Conservation (phyloP, 1,139 yeast genomes). For the Pichia sp. region DNA sequence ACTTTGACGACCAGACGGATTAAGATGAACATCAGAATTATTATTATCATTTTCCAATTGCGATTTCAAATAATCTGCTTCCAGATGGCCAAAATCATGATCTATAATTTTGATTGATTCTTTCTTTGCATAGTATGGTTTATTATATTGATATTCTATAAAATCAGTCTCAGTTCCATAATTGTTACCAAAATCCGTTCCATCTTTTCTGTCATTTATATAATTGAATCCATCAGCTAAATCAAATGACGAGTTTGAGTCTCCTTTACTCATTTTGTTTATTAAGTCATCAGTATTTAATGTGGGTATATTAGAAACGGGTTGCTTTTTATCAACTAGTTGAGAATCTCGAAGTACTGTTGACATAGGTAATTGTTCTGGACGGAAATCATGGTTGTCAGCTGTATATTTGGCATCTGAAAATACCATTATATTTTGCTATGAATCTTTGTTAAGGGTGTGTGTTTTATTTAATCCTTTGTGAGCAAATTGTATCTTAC, state of each 20-base stretch:
- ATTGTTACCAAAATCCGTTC: constrained; percentile 4
- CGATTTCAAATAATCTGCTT: not conserved
- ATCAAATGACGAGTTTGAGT: constrained; percentile 2
- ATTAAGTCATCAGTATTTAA: not conserved
- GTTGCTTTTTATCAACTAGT: constrained; percentile 3
- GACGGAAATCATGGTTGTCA: not conserved
- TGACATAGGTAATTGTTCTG: not conserved
- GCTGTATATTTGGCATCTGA: not conserved
- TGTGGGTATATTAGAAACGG: constrained; percentile 1
- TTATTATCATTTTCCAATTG: not conserved
- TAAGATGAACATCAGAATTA: not conserved
- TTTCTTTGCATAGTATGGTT: constrained; percentile 7
- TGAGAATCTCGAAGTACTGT: constrained; percentile 9
- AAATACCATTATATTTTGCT: not conserved
- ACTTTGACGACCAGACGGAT: not conserved
- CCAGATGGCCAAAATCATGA: constrained; percentile 14
- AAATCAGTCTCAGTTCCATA: constrained; percentile 7
- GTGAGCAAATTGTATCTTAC: too few relatives aligned
- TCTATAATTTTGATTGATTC: constrained; percentile 15
- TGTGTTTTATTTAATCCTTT: too few relatives aligned
- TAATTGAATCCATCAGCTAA: not conserved
- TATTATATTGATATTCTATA: constrained; percentile 16
- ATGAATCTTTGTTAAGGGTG: too few relatives aligned
- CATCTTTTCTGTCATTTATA: not conserved
- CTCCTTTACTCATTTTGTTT: not conserved